Evolutionary conservation across 768 basidiomycete genomes (phyloP).

Genomic region (Russula dissimulans): DNA sequence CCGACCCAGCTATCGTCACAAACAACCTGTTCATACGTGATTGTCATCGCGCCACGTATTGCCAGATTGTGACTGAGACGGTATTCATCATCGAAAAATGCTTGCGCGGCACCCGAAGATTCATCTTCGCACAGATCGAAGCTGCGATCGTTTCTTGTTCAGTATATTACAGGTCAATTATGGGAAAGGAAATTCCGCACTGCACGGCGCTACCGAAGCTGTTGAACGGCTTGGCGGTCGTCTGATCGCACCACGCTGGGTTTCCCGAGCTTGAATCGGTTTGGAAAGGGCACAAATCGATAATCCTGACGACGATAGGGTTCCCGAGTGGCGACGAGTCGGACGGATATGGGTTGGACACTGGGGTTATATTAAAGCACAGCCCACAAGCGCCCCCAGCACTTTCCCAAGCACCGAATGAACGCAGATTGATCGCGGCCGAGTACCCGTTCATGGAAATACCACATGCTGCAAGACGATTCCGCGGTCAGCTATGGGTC

Average conservation of each 20-base stretch:
- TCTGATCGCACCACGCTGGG: slow-evolving; percentile 45
- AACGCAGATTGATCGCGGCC: slow-evolving; percentile 48
- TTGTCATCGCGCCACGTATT: slow-evolving; percentile 41
- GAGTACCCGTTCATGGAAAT: slow-evolving; percentile 39
- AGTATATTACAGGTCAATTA: neutral
- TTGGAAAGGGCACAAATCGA: slow-evolving; percentile 35
- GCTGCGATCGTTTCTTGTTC: slow-evolving; percentile 25
- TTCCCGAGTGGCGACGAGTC: slow-evolving; percentile 36
- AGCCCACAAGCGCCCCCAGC: slow-evolving; percentile 54
- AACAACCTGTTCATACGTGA: slow-evolving; percentile 44
- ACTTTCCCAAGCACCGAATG: slow-evolving; percentile 43
- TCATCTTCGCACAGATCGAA: slow-evolving; percentile 51
- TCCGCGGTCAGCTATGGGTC: neutral
- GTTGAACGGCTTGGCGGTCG: slow-evolving; percentile 33
- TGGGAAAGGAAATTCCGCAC: slow-evolving; percentile 27
- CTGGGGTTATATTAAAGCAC: slow-evolving; percentile 48
- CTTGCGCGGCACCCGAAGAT: slow-evolving; percentile 36
- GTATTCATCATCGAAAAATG: slow-evolving; percentile 44
- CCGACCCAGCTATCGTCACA: slow-evolving; percentile 47
- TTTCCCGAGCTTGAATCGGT: slow-evolving; percentile 30
- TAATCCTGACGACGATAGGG: slow-evolving; percentile 44
- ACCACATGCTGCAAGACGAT: slow-evolving; percentile 38
- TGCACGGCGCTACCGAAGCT: slow-evolving; percentile 34
- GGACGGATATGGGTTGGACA: slow-evolving; percentile 43
- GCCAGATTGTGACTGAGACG: no score